A percentile compares a stretch with the other conserved stretches of the same genome.
Evolutionary conservation across 176 grass and related monocot genomes (phyloP).

Genomic region (Carex kokanica): DNA sequence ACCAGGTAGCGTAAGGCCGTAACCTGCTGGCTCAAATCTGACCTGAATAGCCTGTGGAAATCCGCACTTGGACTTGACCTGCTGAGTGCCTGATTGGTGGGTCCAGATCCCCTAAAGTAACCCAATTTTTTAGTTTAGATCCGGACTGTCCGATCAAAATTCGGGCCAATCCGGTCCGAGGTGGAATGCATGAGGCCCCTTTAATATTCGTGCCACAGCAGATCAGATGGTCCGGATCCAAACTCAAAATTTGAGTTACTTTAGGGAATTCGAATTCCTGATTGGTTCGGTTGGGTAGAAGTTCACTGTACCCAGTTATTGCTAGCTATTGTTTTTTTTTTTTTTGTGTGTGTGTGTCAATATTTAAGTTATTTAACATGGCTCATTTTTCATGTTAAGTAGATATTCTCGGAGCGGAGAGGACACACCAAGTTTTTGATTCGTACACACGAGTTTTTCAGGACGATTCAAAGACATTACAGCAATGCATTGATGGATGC

Average conservation of each 20-base stretch:
- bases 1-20: background rate
- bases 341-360: slow-evolving; percentile 8
- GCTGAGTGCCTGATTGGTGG: background rate
- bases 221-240: no score
- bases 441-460: slow-evolving; percentile 78
- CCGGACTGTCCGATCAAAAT: no score
- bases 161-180: no score
- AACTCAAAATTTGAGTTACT: no score
- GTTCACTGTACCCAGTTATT: background rate
- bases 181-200: no score
- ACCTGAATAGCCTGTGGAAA: background rate
- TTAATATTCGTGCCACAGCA: no score
- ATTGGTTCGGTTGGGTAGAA: background rate
- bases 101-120: no score
- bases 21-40: background rate
- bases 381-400: slow-evolving; percentile 27
- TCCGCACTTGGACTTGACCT: background rate
- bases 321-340: slow-evolving; percentile 7
- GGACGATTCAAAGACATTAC: slow-evolving; percentile 88
- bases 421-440: slow-evolving; percentile 75
- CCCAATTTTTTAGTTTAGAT: no score
- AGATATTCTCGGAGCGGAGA: slow-evolving; percentile 96
- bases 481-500: slow-evolving; percentile 91
- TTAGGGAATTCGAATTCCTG: no score
- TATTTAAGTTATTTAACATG: slow-evolving; percentile 28